These are phyloP conservation scores for Tetratostichococcus sp. DNA, from an alignment of 139 green algal genomes.

Conservation along the genomic window DNA sequence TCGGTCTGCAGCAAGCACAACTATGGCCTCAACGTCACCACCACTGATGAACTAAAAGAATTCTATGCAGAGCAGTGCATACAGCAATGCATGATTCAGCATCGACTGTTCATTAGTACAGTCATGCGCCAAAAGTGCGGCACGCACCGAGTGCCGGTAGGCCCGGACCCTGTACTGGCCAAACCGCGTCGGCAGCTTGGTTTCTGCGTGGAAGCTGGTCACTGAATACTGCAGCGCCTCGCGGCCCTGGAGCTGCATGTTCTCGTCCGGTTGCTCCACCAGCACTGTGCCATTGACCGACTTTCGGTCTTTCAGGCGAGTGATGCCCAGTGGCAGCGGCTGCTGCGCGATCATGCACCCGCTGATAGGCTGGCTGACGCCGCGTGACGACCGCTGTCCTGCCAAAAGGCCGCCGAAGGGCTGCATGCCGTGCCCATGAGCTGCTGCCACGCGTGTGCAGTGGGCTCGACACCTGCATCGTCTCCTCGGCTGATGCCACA, in stretches of 20 bases:
- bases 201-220: conserved; percentile 62
- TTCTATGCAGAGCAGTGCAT: neutral
- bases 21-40: too few relatives aligned
- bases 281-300: neutral
- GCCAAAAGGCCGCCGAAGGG: neutral
- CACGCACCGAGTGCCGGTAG: conserved; percentile 85
- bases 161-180: conserved; percentile 81
- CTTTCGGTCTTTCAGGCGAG: neutral
- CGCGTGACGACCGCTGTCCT: neutral
- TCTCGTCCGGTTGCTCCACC: neutral
- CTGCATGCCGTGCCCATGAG: neutral
- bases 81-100: too few relatives aligned
- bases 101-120: too few relatives aligned
- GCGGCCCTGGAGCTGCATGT: neutral
- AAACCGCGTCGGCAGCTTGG: conserved; percentile 77
- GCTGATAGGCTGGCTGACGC: neutral
- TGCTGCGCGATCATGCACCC: neutral
- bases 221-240: neutral
- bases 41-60: too few relatives aligned
- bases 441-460: too few relatives aligned
- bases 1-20: conserved; percentile 51
- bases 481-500: too few relatives aligned
- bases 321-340: neutral
- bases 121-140: too few relatives aligned
- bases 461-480: too few relatives aligned